Evolutionary conservation across 192 early-diverging fungal species (phyloP).

Genomic region (Dimargaris cristalligena): DNA sequence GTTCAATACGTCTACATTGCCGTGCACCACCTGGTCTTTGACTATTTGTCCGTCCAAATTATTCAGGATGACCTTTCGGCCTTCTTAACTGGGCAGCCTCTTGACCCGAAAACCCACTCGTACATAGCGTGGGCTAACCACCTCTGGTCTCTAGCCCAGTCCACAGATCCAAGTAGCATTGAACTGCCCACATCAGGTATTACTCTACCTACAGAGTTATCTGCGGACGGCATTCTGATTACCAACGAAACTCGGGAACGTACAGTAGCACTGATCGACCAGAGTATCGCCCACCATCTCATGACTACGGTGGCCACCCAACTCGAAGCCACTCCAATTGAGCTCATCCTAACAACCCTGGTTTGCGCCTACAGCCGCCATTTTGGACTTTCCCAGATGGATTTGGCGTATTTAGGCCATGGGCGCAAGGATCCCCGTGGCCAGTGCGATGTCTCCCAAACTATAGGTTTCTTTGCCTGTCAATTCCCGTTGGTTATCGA

Average conservation of each 20-base stretch:
- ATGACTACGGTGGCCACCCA: background rate
- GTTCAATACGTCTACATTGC: background rate
- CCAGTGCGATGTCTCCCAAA: background rate
- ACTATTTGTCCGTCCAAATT: background rate
- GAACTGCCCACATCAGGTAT: background rate
- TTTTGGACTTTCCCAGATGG: background rate
- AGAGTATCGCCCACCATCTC: background rate
- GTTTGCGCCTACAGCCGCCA: background rate
- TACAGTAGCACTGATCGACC: background rate
- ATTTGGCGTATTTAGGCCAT: background rate
- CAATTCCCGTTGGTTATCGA: background rate
- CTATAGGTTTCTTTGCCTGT: background rate
- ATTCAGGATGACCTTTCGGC: background rate
- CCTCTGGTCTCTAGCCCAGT: background rate
- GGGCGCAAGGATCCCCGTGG: background rate
- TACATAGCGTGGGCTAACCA: background rate
- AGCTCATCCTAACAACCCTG: background rate
- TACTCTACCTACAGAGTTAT: background rate
- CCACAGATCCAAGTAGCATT: background rate
- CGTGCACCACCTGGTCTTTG: slow-evolving; percentile 3
- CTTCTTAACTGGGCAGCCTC: background rate
- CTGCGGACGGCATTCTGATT: background rate
- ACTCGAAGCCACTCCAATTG: background rate
- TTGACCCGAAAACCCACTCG: background rate
- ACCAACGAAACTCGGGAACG: background rate